Evolutionary conservation across 2,329 filamentous ascomycete genomes (phyloP), one percentile per base, ranked within the genome.

Genomic region (Alternaria atra): DNA sequence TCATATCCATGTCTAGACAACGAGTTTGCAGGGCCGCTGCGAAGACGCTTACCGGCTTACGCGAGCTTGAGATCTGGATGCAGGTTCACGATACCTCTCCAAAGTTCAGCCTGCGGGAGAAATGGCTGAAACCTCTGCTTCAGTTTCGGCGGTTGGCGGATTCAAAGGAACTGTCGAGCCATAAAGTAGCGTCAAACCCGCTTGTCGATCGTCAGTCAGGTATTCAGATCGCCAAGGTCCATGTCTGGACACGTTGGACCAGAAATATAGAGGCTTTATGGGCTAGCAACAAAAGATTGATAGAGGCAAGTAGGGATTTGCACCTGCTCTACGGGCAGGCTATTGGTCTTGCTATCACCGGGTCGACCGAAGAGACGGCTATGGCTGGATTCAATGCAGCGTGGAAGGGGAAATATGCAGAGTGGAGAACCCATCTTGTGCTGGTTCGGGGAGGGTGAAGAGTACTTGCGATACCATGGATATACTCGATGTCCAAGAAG

Each of bases 311-410:
- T 23, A 55, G 40, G 9, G 61, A 72, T 9, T 58, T 79, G 29
- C 74, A 78, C 46, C 12, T 42, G 1, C 60, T 77, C 2, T 79
- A 73, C 25, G 73, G 66, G 0, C 55, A 70, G 7, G 74, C 72
- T 1, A 71, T 79, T 42, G 52, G 62, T 34, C 51, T 56, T 6
- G 65, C 63, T 20, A 65, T 79, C 29, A 62, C 69, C 4, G 76
- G 76, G 1, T 64, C 60, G 29, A 71, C 54, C 12, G 70, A 73
- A 43, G 60, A 68, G 5, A 70, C 73, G 17, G 75, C 76, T 7
- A 73, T 77, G 71, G 40, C 44, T 17, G 65, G 58, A 2, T 76
- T 72, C 46, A 62, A 65, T 15, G 58, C 60, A 12, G 70, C 69
- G 3, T 77, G 73, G 72, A 55, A 63, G 12, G 58, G 56, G 17